A percentile compares a stretch with the other conserved stretches of the same genome.
Conservation (phyloP, 768 basidiomycete species). For the Tulasnella calospora region DNA sequence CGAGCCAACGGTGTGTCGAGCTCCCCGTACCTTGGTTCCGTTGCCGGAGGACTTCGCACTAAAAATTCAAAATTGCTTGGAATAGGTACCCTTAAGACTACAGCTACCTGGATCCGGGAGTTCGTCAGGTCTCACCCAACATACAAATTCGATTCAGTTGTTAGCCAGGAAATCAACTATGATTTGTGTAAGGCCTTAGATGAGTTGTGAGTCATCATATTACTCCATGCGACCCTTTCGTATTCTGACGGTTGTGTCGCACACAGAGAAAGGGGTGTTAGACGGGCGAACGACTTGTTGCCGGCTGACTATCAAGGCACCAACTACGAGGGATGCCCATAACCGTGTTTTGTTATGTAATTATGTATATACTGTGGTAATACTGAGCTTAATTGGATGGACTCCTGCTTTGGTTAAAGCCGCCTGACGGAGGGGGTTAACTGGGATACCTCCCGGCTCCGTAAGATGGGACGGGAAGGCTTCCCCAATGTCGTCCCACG, state of each 20-base stretch:
- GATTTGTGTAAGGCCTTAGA: slow-evolving; percentile 86
- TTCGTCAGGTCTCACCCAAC: slow-evolving; percentile 86
- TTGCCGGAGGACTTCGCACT: neutral
- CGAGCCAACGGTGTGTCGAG: slow-evolving; percentile 67
- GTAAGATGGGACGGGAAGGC: neutral
- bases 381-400: neutral
- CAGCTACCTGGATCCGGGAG: slow-evolving; percentile 88
- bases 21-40: neutral
- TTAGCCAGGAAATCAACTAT: slow-evolving; percentile 87
- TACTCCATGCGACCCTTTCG: neutral
- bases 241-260: neutral
- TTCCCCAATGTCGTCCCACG: neutral
- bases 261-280: slow-evolving; percentile 23
- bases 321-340: slow-evolving; percentile 10
- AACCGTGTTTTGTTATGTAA: neutral
- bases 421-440: too few species aligned
- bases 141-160: slow-evolving; percentile 92
- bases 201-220: slow-evolving; percentile 64
- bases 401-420: too few species aligned
- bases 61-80: neutral
- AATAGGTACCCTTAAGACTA: slow-evolving; percentile 71
- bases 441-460: too few species aligned
- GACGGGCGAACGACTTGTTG: slow-evolving; percentile 23
- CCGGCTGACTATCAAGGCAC: slow-evolving; percentile 25
- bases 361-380: neutral